Base-by-base conservation (phyloP, 2,329 filamentous ascomycete species). In the Neurospora crassa region DNA sequence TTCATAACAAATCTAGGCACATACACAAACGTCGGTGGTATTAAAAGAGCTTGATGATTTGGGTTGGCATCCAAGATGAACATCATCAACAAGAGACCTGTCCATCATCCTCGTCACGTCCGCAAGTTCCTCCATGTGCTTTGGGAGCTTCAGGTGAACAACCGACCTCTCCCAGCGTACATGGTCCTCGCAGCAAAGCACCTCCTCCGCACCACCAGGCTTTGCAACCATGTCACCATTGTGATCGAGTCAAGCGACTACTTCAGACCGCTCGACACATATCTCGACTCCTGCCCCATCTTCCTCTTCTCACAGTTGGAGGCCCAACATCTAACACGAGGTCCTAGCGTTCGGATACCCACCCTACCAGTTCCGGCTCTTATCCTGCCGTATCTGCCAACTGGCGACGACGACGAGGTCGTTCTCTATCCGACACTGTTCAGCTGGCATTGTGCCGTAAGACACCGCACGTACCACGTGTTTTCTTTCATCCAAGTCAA, bases 291-390 rank as follows among this genome's bases (percentile, higher is more conserved):
- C n/a, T 29, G 53, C 18, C 37, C 45, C 63, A 10, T 75, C 14
- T 83, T 83, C 72, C 78, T 84, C 24, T 70, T 78, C 42, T 82
- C 81, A 43, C 83, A 84, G 72, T 77, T 83, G 40, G 76, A 82
- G 71, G 79, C 80, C 1, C 80, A 83, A 73, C 77, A 76, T 67
- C 77, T 83, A 72, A 78, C 80, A 76, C 76, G 82, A 69, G 69
- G 76, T 37, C 69, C 72, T 67, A 81, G 76, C 75, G 76, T 74
- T 68, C 77, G 72, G 70, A 76, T 75, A 40, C 73, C 74, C 71
- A 73, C 78, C 67, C 75, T 73, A 69, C 79, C 80, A 68, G 75
- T 81, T 74, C 78, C 83, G 72, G 76, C 77, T 70, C 78, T 82
- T 74, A 76, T 80, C 59, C 59, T 72, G 29, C 53, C 68, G 63